phyloP scores from a whole-genome alignment of 805 yeast species.

The Zygotorulaspora florentina region DNA sequence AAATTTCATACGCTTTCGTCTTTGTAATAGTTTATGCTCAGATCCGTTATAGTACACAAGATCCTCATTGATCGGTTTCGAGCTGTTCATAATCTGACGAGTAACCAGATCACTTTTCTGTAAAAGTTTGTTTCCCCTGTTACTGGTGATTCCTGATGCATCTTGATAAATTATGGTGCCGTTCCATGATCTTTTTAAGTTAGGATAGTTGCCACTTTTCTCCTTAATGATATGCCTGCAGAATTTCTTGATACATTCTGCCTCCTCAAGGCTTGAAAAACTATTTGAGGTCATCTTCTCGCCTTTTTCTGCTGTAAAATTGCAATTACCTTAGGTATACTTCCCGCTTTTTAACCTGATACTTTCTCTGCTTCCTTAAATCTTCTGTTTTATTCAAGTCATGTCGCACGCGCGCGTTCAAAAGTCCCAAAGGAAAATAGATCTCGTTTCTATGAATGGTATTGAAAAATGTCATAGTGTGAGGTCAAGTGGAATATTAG shows the following conservation, averaged over 20 bases:
- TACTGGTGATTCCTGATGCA: conserved; percentile 38
- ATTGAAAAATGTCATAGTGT: too few species aligned
- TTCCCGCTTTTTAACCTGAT: too few species aligned
- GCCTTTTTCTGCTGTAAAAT: too few species aligned
- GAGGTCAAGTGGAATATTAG: too few species aligned
- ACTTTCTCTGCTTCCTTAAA: background rate
- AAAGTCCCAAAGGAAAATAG: too few species aligned
- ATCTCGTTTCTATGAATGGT: too few species aligned
- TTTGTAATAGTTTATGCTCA: conserved; percentile 32
- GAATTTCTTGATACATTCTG: conserved; percentile 21
- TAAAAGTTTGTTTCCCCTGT: conserved; percentile 56
- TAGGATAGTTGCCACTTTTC: conserved; percentile 34
- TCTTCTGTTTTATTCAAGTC: background rate
- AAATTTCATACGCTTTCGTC: conserved; percentile 32
- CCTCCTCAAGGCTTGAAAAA: conserved; percentile 10
- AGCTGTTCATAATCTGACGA: conserved; percentile 39
- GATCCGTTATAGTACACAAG: conserved; percentile 36
- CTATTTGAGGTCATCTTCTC: too few species aligned
- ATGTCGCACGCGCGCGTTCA: background rate
- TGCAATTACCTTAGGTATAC: too few species aligned
- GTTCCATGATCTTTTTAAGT: conserved; percentile 27
- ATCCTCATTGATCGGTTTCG: conserved; percentile 32
- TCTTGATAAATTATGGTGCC: conserved; percentile 25
- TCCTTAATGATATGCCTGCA: conserved; percentile 30
- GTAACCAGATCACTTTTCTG: conserved; percentile 46